A percentile compares a stretch with the other conserved stretches of the same genome.
phyloP scores from a whole-genome alignment of 306 rosid genomes.

The Quillaja saponaria region DNA sequence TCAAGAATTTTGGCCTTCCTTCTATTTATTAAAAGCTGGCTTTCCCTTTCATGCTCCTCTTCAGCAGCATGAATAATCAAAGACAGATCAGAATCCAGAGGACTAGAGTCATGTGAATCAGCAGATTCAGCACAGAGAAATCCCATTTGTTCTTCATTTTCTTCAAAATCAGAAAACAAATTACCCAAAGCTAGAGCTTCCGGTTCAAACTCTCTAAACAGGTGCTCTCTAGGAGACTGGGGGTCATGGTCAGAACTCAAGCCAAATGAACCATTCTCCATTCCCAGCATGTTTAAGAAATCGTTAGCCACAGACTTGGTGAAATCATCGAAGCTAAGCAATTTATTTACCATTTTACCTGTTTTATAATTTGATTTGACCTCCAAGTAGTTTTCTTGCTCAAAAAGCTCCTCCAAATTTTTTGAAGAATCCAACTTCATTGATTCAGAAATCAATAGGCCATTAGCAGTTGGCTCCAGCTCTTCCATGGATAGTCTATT shows the following conservation, averaged over 20 bases:
- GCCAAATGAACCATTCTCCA: conserved; percentile 46
- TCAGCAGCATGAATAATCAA: conserved; percentile 52
- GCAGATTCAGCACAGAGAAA: background rate
- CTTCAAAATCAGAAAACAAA: conserved; percentile 38
- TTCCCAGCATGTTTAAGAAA: conserved; percentile 57
- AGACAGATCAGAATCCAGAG: conserved; percentile 42
- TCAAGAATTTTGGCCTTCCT: conserved; percentile 67
- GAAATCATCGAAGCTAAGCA: conserved; percentile 58
- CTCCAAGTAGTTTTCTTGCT: conserved; percentile 28
- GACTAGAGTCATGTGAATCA: conserved; percentile 3
- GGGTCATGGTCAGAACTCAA: conserved; percentile 48
- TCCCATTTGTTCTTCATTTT: conserved; percentile 44
- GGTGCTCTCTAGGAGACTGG: conserved; percentile 73
- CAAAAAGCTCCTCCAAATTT: conserved; percentile 27
- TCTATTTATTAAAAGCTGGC: conserved; percentile 49
- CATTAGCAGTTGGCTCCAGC: conserved; percentile 30
- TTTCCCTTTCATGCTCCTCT: conserved; percentile 52
- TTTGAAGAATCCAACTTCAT: conserved; percentile 18
- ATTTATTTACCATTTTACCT: conserved; percentile 34
- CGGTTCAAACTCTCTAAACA: conserved; percentile 68
- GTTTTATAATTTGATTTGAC: conserved; percentile 39
- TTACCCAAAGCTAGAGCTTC: conserved; percentile 55
- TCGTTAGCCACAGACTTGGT: conserved; percentile 65
- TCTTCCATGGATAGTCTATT: conserved; percentile 34
- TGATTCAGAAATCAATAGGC: conserved; percentile 22